Conservation (phyloP, 2,329 filamentous ascomycete genomes). For the Fusarium robinianum region DNA sequence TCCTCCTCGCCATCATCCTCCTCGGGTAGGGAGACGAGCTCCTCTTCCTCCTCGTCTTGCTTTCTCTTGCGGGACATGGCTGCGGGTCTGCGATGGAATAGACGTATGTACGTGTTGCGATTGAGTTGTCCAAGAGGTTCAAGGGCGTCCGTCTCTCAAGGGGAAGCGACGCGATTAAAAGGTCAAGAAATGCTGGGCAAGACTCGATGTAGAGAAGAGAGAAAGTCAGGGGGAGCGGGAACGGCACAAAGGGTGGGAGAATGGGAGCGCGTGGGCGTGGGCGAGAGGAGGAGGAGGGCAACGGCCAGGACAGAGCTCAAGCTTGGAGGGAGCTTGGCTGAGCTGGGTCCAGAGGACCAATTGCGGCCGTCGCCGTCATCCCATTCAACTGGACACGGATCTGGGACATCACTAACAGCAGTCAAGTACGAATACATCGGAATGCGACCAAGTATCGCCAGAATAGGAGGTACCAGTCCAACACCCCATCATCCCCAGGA, state of each 20-base stretch:
- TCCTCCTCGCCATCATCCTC: slow-evolving; percentile 57
- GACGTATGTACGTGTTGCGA: slow-evolving; percentile 9
- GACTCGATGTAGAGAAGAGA: slow-evolving; percentile 19
- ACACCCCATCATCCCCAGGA: slow-evolving; percentile 26
- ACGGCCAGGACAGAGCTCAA: slow-evolving; percentile 21
- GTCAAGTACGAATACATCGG: slow-evolving; percentile 27
- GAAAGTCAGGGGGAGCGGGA: slow-evolving; percentile 30
- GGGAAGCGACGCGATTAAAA: slow-evolving; percentile 22
- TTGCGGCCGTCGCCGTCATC: slow-evolving; percentile 24
- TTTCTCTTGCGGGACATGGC: slow-evolving; percentile 60
- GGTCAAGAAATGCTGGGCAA: slow-evolving; percentile 19
- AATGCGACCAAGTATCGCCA: slow-evolving; percentile 23
- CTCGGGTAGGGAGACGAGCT: slow-evolving; percentile 59
- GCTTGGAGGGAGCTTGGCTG: slow-evolving; percentile 28
- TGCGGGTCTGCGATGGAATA: slow-evolving; percentile 15
- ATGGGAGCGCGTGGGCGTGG: slow-evolving; percentile 29
- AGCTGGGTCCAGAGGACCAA: slow-evolving; percentile 23
- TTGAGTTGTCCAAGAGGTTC: slow-evolving; percentile 12
- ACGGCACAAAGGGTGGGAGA: slow-evolving; percentile 30
- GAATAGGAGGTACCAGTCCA: slow-evolving; percentile 25
- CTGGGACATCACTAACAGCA: slow-evolving; percentile 24
- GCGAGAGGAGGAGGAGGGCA: slow-evolving; percentile 15
- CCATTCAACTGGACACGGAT: slow-evolving; percentile 29
- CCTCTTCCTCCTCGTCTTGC: slow-evolving; percentile 57
- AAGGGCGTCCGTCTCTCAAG: slow-evolving; percentile 17